Evolutionary conservation across 768 basidiomycete genomes (phyloP).

Genomic region (Phlebiopsis flavidoalba): DNA sequence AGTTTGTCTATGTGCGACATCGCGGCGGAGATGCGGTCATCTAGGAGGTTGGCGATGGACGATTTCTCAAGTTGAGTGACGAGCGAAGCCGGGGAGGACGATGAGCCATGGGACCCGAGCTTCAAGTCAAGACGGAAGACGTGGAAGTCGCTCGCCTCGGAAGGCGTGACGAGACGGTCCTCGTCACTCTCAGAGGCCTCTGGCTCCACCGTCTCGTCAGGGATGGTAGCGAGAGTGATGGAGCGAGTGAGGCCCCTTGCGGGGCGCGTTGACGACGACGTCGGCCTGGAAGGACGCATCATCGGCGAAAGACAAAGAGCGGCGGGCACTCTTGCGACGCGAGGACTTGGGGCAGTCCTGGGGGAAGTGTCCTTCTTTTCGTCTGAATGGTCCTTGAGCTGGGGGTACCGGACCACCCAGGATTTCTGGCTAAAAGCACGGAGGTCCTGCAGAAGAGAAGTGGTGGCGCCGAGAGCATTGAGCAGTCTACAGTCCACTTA

Average conservation of each 20-base stretch:
- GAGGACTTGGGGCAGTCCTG: slow-evolving; percentile 25
- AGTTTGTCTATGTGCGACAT: slow-evolving; percentile 81
- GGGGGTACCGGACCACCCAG: slow-evolving; percentile 90
- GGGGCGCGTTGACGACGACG: slow-evolving; percentile 51
- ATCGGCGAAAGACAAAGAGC: slow-evolving; percentile 81
- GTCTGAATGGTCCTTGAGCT: slow-evolving; percentile 44
- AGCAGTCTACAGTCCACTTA: slow-evolving; percentile 48
- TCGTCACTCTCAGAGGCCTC: slow-evolving; percentile 22
- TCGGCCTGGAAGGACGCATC: slow-evolving; percentile 66
- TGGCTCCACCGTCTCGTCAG: slow-evolving; percentile 40
- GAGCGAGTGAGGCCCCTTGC: slow-evolving; percentile 50
- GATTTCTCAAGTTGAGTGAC: slow-evolving; percentile 90
- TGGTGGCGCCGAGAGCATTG: slow-evolving; percentile 70
- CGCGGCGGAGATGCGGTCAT: slow-evolving; percentile 73
- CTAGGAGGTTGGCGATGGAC: slow-evolving; percentile 88
- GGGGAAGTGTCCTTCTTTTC: slow-evolving; percentile 18
- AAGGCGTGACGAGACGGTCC: slow-evolving; percentile 33
- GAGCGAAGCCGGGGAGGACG: slow-evolving; percentile 59
- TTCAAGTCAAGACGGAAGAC: slow-evolving; percentile 92
- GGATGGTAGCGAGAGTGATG: slow-evolving; percentile 49
- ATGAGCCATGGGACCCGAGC: slow-evolving; percentile 69
- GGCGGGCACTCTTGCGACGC: slow-evolving; percentile 44
- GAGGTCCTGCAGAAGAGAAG: slow-evolving; percentile 62
- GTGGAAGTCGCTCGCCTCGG: slow-evolving; percentile 61
- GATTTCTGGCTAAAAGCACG: slow-evolving; percentile 77